These are phyloP conservation scores for Chrysochromulina tobinii DNA, from an alignment of 78 protist species.

Conservation along the genomic window DNA sequence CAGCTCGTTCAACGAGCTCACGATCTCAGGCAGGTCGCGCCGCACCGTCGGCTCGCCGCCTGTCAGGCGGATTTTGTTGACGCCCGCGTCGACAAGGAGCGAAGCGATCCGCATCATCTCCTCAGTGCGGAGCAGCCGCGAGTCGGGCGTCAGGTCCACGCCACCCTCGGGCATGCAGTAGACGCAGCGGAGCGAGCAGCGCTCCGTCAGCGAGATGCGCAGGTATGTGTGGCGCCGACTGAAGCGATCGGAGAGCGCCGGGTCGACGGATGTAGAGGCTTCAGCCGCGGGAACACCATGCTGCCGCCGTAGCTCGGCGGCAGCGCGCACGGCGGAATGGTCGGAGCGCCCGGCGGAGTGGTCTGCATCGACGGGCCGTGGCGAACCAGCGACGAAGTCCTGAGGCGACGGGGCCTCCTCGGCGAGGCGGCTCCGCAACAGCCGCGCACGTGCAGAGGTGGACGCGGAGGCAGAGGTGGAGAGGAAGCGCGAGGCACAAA, in stretches of 20 bases:
- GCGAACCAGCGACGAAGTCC: no score
- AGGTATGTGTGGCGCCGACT: constrained; percentile 79
- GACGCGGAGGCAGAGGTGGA: no score
- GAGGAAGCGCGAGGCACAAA: no score
- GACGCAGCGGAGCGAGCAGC: constrained; percentile 75
- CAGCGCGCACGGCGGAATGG: no score
- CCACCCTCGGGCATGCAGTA: constrained; percentile 94
- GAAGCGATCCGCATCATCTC: constrained; percentile 68
- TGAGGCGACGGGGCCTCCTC: no score
- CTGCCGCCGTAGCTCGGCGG: no score
- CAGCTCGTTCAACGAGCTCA: background rate
- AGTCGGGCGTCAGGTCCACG: constrained; percentile 62
- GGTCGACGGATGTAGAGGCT: no score
- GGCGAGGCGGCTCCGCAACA: no score
- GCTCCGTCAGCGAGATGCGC: constrained; percentile 84
- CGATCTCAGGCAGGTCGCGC: constrained; percentile 28
- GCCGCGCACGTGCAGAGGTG: no score
- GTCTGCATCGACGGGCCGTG: no score
- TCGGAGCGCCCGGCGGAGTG: no score
- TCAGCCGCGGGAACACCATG: no score
- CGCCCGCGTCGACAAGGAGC: constrained; percentile 74
- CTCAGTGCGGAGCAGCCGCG: constrained; percentile 52
- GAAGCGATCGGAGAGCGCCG: constrained; percentile 64
- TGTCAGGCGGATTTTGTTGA: constrained; percentile 81
- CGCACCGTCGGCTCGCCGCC: constrained; percentile 89